These are phyloP conservation scores for Tulasnella sp. DNA, from an alignment of 768 basidiomycete species.

Conservation along the genomic window DNA sequence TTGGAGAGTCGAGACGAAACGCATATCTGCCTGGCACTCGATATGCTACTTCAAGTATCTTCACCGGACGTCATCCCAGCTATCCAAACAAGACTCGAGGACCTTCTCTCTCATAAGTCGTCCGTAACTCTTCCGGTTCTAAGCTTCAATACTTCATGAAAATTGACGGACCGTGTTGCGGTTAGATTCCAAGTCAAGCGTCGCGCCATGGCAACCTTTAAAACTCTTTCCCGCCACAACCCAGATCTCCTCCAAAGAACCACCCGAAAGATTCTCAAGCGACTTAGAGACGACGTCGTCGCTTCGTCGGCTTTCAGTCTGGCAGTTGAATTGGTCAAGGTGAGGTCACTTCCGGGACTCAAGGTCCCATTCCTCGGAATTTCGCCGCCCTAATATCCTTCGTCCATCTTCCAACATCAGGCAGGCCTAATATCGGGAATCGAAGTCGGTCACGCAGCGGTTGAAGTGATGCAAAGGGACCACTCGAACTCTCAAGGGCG, in stretches of 20 bases:
- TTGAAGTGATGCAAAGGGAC: not conserved
- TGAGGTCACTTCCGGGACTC: too few relatives aligned
- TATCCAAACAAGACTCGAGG: constrained; percentile 58
- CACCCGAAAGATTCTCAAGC: constrained; percentile 44
- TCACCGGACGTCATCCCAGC: constrained; percentile 72
- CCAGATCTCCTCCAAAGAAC: constrained; percentile 43
- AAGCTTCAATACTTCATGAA: not conserved
- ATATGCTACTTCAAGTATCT: constrained; percentile 58
- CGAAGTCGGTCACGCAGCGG: not conserved
- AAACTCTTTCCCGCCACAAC: constrained; percentile 48
- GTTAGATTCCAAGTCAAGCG: constrained; percentile 56
- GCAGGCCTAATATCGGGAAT: not conserved
- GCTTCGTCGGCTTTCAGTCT: not conserved
- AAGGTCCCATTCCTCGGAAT: too few relatives aligned
- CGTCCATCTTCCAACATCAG: not conserved
- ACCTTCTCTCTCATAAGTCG: constrained; percentile 69
- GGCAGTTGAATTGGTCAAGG: constrained; percentile 22
- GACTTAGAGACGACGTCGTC: constrained; percentile 18
- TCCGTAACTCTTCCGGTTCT: constrained; percentile 48
- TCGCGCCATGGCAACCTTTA: constrained; percentile 57
- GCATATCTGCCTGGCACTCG: constrained; percentile 67
- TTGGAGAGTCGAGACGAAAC: constrained; percentile 55
- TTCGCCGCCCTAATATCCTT: too few relatives aligned
- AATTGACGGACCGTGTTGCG: constrained; percentile 13
- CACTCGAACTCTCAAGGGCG: constrained; percentile 1